phyloP scores from a whole-genome alignment of 1,284 basidiomycete genomes.

The Austropuccinia psidii region DNA sequence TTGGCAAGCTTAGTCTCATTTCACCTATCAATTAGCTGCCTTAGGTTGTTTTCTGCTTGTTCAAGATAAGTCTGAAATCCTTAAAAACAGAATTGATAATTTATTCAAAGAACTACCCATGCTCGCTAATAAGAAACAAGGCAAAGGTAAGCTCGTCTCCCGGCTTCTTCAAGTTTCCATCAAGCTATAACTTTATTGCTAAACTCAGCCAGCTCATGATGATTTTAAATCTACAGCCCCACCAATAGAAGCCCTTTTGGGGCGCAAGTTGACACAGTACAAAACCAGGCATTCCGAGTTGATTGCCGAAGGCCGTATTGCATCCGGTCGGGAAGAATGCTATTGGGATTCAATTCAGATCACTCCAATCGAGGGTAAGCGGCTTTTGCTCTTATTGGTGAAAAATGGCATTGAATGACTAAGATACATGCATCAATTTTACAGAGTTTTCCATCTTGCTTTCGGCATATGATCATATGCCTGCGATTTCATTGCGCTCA shows the following conservation, averaged over 20 bases:
- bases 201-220: no score
- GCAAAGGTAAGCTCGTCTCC: not conserved
- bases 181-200: no score
- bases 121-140: not conserved
- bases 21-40: slow-evolving; percentile 24
- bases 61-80: not conserved
- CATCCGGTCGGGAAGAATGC: not conserved
- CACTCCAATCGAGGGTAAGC: slow-evolving; percentile 24
- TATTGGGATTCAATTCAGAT: slow-evolving; percentile 32
- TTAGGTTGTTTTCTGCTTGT: slow-evolving; percentile 26
- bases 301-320: not conserved
- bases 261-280: slow-evolving; percentile 9
- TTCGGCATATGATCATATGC: not conserved
- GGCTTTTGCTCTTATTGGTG: not conserved
- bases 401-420: not conserved
- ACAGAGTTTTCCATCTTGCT: slow-evolving; percentile 9
- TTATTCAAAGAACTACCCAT: slow-evolving; percentile 17
- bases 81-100: not conserved
- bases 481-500: not conserved
- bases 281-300: slow-evolving; percentile 19
- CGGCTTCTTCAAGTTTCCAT: no score
- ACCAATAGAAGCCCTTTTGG: not conserved
- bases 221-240: no score
- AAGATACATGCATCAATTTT: not conserved
- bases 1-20: slow-evolving; percentile 1